Evolutionary conservation across 768 basidiomycete species (phyloP).

Genomic region (Hydnum rufescens): DNA sequence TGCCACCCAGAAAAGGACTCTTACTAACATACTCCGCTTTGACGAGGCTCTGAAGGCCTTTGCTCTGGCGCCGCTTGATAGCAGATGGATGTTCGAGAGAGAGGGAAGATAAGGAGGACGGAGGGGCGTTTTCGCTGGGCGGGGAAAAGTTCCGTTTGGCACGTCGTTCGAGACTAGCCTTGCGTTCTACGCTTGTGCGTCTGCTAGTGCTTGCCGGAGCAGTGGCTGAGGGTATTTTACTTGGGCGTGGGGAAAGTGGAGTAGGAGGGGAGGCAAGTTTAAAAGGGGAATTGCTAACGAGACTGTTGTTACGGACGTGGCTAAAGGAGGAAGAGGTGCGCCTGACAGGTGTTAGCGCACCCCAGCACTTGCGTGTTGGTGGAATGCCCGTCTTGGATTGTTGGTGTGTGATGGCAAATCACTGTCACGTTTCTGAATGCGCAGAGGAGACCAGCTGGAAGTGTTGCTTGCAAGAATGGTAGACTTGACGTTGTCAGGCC

Average conservation of each 20-base stretch:
- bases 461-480: neutral
- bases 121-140: conserved; percentile 2
- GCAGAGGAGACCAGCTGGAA: neutral
- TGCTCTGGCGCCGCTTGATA: conserved; percentile 56
- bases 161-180: conserved; percentile 16
- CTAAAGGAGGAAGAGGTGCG: conserved; percentile 62
- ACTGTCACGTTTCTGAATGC: neutral
- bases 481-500: neutral
- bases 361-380: neutral
- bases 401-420: neutral
- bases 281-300: conserved; percentile 77
- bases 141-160: neutral
- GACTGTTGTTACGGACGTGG: conserved; percentile 54
- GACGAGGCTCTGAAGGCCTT: conserved; percentile 48
- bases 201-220: too few species aligned
- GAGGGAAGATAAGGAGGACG: too few species aligned
- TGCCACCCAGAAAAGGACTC: conserved; percentile 42
- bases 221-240: neutral
- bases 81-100: conserved; percentile 29
- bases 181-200: conserved; percentile 6
- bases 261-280: conserved; percentile 18
- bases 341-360: conserved; percentile 26
- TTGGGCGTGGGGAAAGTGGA: conserved; percentile 1
- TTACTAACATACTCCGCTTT: conserved; percentile 63
- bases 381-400: neutral